A percentile compares a stretch with the other conserved stretches of the same genome.
These are phyloP conservation scores for Termitomyces sp. DNA, from an alignment of 768 basidiomycete species.

Conservation along the genomic window DNA sequence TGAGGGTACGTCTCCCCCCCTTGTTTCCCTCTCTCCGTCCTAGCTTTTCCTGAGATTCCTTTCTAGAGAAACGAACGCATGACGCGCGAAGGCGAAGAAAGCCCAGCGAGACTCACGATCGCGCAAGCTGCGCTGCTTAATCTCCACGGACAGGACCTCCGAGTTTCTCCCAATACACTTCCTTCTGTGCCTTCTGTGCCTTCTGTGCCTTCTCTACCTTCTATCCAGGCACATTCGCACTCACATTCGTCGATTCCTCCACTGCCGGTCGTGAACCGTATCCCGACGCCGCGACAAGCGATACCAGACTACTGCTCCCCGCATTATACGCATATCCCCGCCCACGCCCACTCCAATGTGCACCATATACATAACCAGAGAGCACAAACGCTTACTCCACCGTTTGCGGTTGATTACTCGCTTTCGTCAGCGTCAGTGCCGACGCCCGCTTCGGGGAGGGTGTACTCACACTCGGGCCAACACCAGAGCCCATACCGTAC, in stretches of 20 bases:
- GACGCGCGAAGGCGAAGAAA: conserved; percentile 54
- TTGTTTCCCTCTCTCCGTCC: neutral
- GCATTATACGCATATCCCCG: neutral
- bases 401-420: conserved; percentile 36
- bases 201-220: neutral
- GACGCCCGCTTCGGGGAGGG: conserved; percentile 13
- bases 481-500: conserved; percentile 1
- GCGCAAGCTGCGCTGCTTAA: conserved; percentile 77
- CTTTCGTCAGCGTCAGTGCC: conserved; percentile 21
- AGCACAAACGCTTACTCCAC: neutral
- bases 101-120: conserved; percentile 65
- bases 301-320: neutral
- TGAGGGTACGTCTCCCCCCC: conserved; percentile 46
- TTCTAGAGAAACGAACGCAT: conserved; percentile 52
- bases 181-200: neutral
- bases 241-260: neutral
- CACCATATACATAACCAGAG: neutral
- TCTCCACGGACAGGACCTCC: conserved; percentile 60
- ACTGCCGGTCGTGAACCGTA: neutral
- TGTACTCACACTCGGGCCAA: neutral
- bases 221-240: neutral
- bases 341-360: neutral
- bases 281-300: conserved; percentile 7
- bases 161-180: conserved; percentile 9
- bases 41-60: neutral